A percentile compares a stretch with the other conserved stretches of the same genome.
Evolutionary conservation across 116 monocot species (phyloP).

Genomic region (Phalaenopsis hybrid): DNA sequence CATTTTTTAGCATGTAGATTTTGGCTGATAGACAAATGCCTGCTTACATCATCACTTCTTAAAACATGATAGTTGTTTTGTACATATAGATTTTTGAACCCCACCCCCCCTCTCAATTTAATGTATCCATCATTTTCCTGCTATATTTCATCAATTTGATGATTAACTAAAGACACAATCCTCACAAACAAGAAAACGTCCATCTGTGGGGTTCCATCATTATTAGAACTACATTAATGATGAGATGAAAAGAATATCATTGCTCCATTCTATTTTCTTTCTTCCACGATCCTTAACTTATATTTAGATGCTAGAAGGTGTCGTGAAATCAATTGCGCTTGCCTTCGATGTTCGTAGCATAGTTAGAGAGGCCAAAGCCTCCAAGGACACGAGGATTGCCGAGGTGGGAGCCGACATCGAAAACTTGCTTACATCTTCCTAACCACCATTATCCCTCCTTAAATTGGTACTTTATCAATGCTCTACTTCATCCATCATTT

Average conservation of each 20-base stretch:
- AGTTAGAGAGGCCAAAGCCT: constrained; percentile 54
- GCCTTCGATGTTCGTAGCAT: constrained; percentile 72
- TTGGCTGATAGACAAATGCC: too few relatives aligned
- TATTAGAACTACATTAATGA: too few relatives aligned
- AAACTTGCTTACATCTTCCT: constrained; percentile 22
- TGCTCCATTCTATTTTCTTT: background rate
- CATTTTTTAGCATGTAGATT: too few relatives aligned
- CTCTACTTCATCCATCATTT: background rate
- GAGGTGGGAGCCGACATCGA: constrained; percentile 95
- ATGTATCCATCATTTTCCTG: too few relatives aligned
- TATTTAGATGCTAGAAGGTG: constrained; percentile 75
- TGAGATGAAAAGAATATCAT: too few relatives aligned
- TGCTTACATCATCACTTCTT: too few relatives aligned
- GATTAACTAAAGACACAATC: too few relatives aligned
- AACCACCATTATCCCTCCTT: background rate
- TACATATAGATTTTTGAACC: too few relatives aligned
- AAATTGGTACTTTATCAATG: background rate
- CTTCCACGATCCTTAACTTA: constrained; percentile 30
- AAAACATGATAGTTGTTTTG: too few relatives aligned
- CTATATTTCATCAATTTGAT: too few relatives aligned
- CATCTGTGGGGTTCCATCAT: background rate
- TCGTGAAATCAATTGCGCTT: constrained; percentile 70
- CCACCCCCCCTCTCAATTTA: too few relatives aligned
- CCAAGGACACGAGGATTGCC: constrained; percentile 64
- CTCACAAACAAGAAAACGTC: too few relatives aligned